phyloP scores from a whole-genome alignment of 495 filamentous ascomycete species.

The Cenococcum geophilum region DNA sequence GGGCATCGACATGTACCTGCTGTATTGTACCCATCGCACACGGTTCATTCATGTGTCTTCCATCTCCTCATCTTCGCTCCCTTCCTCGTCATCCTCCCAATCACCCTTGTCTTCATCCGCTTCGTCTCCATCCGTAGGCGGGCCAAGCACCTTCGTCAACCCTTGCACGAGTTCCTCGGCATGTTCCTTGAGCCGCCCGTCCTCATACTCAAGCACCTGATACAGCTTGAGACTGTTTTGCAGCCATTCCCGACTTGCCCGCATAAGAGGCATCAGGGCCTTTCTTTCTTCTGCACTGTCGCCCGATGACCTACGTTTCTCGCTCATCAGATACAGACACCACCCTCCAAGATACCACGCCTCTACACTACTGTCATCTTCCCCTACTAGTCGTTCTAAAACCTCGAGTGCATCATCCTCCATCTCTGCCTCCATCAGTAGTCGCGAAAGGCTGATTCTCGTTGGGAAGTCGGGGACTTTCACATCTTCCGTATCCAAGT shows the following conservation, averaged over 20 bases:
- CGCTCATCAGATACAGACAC: conserved; percentile 71
- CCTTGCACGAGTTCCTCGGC: conserved; percentile 53
- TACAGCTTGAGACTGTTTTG: conserved; percentile 56
- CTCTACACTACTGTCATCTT: conserved; percentile 91
- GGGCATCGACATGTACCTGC: no score
- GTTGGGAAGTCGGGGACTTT: conserved; percentile 75
- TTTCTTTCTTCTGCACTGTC: conserved; percentile 38
- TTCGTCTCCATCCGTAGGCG: conserved; percentile 43
- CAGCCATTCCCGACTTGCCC: conserved; percentile 56
- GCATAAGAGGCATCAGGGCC: conserved; percentile 44
- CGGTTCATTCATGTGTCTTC: conserved; percentile 20
- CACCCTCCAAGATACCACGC: conserved; percentile 96
- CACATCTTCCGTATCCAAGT: conserved; percentile 55
- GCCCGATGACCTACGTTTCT: conserved; percentile 51
- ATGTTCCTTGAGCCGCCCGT: conserved; percentile 62
- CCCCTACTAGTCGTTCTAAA: conserved; percentile 70
- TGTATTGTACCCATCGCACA: neutral
- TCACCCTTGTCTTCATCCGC: conserved; percentile 43
- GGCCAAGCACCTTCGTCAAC: conserved; percentile 53
- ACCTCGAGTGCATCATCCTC: conserved; percentile 78
- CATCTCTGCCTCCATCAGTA: conserved; percentile 86
- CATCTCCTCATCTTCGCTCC: conserved; percentile 33
- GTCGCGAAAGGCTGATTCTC: conserved; percentile 70
- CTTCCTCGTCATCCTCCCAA: conserved; percentile 49
- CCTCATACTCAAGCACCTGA: conserved; percentile 60